Evolutionary conservation across 108 stramenopile species (phyloP), one percentile per base, ranked within the genome.

Genomic region (Nitzschia inconspicua): DNA sequence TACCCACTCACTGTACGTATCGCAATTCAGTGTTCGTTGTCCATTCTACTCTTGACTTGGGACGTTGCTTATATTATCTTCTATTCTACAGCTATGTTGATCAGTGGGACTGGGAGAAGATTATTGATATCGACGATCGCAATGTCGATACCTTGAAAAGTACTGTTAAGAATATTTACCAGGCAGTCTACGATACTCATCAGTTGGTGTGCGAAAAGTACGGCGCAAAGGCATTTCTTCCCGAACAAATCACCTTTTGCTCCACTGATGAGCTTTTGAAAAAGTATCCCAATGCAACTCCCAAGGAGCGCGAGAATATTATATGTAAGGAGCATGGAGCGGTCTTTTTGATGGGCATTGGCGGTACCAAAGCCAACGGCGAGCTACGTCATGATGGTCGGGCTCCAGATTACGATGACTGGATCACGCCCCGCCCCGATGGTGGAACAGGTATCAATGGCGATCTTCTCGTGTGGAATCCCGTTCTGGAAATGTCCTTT

Each of bases 291-390:
- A 29, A 27, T 16, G 3, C 70, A 39, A 46, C 40, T 40, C 66
- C 66, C 10, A 73, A 82, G 36, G 76, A 34, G 26, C 49, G 80
- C 11, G 80, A 82, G 47, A 60, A 57, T 44, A 73, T 70, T 0
- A 73, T 66, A 1, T 72, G 77, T 9, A 60, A 46, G 9, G 56
- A 76, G 29, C 75, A 66, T 51, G 74, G 70, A 34, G 80, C 80
- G 9, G 50, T 82, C 0, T 82, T 82, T 42, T 75, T 82, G 16
- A 47, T 74, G 22, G 80, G 80, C 6, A 82, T 82, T 73, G 80
- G 80, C 20, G 77, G 80, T 76, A 69, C 79, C 2, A 74, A 77
- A 72, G 47, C 36, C 0, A 75, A 81, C 64, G 79, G 79, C 26
- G 57, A 64, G 5, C 44, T 59, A 14, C 46, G 75, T 6, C 73